Percentiles rank a stretch among this genome's conserved stretches.
phyloP scores from a whole-genome alignment of 2,329 filamentous ascomycete genomes.

The Stachybotrys echinatus region DNA sequence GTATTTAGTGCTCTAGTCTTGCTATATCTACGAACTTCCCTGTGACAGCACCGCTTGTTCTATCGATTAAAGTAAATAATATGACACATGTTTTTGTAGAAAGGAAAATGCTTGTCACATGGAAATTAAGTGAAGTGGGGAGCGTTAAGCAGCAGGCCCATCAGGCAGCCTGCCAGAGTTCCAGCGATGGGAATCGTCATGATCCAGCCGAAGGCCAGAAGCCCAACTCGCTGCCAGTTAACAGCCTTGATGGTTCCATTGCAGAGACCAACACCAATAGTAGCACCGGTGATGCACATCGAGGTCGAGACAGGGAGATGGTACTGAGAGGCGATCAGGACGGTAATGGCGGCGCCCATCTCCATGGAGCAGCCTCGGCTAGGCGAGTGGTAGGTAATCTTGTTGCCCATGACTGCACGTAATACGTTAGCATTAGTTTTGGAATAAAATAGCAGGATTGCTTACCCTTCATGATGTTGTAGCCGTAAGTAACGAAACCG shows the following conservation, averaged over 20 bases:
- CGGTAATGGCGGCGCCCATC: conserved; percentile 71
- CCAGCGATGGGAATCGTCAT: conserved; percentile 39
- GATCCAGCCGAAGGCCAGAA: conserved; percentile 59
- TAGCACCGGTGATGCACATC: conserved; percentile 77
- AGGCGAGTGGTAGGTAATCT: conserved; percentile 65
- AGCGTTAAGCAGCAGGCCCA: conserved; percentile 34
- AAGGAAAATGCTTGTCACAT: too few species aligned
- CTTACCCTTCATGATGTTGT: conserved; percentile 78
- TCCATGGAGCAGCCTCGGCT: conserved; percentile 65
- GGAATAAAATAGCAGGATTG: background rate
- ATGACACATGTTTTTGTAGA: too few species aligned
- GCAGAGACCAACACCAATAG: conserved; percentile 72
- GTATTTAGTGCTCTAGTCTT: too few species aligned
- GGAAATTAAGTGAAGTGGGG: conserved; percentile 26
- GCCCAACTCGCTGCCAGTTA: conserved; percentile 68
- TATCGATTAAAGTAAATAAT: too few species aligned
- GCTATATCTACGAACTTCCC: too few species aligned
- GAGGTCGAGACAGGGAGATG: conserved; percentile 71
- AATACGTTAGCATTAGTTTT: conserved; percentile 8
- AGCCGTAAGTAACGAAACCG: conserved; percentile 70
- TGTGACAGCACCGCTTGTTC: too few species aligned
- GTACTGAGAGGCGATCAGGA: conserved; percentile 71
- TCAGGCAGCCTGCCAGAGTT: conserved; percentile 32
- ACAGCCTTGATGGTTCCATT: conserved; percentile 67
- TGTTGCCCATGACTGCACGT: conserved; percentile 70